These are phyloP conservation scores for Plasmodium adleri DNA, from an alignment of 169 alveolate species.

Conservation along the genomic window DNA sequence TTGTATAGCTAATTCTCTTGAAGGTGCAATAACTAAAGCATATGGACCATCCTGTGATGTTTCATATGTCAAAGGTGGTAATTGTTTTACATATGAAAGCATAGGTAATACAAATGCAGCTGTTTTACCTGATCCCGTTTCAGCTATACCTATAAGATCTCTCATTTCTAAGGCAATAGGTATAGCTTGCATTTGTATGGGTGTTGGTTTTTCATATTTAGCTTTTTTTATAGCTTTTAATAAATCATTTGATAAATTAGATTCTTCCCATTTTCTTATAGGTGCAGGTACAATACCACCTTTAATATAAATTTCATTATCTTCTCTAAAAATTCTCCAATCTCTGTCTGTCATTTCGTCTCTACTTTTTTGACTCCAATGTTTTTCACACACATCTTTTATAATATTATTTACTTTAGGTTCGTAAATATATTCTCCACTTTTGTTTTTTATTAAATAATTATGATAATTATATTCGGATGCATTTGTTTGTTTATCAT, in stretches of 20 bases:
- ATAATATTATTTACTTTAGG: conserved; percentile 69
- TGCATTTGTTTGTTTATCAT: conserved; percentile 27
- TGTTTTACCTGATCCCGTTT: conserved; percentile 98
- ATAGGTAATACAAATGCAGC: conserved; percentile 97
- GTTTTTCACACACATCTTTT: conserved; percentile 79
- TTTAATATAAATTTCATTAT: conserved; percentile 92
- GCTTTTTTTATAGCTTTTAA: conserved; percentile 85
- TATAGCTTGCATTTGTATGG: conserved; percentile 97
- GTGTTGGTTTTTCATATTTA: conserved; percentile 92
- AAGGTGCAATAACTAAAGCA: conserved; percentile 94
- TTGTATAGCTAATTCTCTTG: conserved; percentile 96
- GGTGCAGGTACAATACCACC: conserved; percentile 96
- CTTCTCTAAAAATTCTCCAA: conserved; percentile 97
- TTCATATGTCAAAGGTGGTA: conserved; percentile 93
- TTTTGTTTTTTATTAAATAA: conserved; percentile 20
- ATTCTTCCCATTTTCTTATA: conserved; percentile 93
- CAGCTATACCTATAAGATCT: conserved; percentile 98
- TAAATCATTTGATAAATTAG: conserved; percentile 85
- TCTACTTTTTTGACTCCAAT: conserved; percentile 90
- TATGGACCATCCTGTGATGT: conserved; percentile 96
- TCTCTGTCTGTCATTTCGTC: conserved; percentile 95
- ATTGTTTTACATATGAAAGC: conserved; percentile 90
- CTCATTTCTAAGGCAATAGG: conserved; percentile 94
- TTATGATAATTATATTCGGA: conserved; percentile 4
- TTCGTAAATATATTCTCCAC: conserved; percentile 58